Evolutionary conservation across 768 basidiomycete genomes (phyloP).

Genomic region (Hebeloma cylindrosporum): DNA sequence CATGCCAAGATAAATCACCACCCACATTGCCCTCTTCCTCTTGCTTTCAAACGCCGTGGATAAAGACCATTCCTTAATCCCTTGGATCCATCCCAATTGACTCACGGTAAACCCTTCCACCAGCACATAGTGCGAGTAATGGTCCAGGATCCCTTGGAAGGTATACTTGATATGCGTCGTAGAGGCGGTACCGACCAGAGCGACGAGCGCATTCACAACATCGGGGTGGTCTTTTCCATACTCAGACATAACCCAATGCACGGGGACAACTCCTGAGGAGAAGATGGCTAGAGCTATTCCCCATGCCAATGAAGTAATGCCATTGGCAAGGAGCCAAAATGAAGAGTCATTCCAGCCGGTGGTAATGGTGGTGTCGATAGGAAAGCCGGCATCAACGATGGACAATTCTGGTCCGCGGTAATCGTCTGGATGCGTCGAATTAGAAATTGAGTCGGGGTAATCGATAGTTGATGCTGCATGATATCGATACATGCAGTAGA

Average conservation of each 20-base stretch:
- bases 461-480: too few relatives aligned
- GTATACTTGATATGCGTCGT: conserved; percentile 8
- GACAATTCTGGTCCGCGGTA: too few relatives aligned
- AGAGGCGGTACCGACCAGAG: conserved; percentile 5
- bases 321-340: conserved; percentile 3
- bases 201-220: conserved; percentile 1
- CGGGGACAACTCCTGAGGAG: conserved; percentile 1
- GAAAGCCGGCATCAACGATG: too few relatives aligned
- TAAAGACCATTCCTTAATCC: conserved; percentile 3
- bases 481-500: too few relatives aligned
- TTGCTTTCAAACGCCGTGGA: conserved; percentile 2
- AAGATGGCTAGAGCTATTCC: conserved; percentile 9
- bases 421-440: too few relatives aligned
- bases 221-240: background rate
- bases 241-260: conserved; percentile 1
- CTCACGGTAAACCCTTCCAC: conserved; percentile 4
- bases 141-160: background rate
- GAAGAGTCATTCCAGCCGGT: conserved; percentile 1
- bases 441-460: too few relatives aligned
- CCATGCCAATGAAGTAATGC: conserved; percentile 2
- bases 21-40: background rate
- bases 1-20: conserved; percentile 3
- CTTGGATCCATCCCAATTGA: conserved; percentile 8
- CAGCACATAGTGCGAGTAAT: conserved; percentile 3
- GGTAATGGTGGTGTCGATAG: background rate